phyloP scores from a whole-genome alignment of 2,329 filamentous ascomycete genomes.

The Balansia obtecta region DNA sequence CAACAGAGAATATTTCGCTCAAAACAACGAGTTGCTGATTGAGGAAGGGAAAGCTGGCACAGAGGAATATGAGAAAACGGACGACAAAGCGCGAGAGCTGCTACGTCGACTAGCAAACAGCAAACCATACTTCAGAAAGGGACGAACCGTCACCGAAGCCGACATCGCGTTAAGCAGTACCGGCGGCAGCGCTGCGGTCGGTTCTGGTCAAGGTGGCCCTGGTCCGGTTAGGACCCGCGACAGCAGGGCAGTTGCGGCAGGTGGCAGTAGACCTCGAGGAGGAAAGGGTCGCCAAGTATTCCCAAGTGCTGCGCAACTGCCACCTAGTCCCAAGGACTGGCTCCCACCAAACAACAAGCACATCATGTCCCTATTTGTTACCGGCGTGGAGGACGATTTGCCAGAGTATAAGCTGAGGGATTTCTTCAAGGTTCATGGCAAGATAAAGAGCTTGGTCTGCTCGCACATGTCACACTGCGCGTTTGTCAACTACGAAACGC shows the following conservation, averaged over 20 bases:
- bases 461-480: slow-evolving; percentile 96
- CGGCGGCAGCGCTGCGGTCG: slow-evolving; percentile 36
- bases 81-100: slow-evolving; percentile 89
- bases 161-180: slow-evolving; percentile 22
- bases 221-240: slow-evolving; percentile 72
- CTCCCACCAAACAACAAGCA: slow-evolving; percentile 71
- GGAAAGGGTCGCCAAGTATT: slow-evolving; percentile 43
- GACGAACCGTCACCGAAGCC: slow-evolving; percentile 56
- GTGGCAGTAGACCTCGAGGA: slow-evolving; percentile 34
- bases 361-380: slow-evolving; percentile 88
- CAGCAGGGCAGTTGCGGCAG: slow-evolving; percentile 37
- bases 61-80: slow-evolving; percentile 92
- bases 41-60: slow-evolving; percentile 77
- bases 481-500: slow-evolving; percentile 85
- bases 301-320: slow-evolving; percentile 58
- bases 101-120: slow-evolving; percentile 75
- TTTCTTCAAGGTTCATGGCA: slow-evolving; percentile 80
- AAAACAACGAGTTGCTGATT: slow-evolving; percentile 91
- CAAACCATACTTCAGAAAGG: slow-evolving; percentile 91
- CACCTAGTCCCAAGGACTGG: slow-evolving; percentile 76
- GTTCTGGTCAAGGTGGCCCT: slow-evolving; percentile 47
- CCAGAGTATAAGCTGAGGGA: slow-evolving; percentile 84
- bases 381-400: slow-evolving; percentile 89
- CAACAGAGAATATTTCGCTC: slow-evolving; percentile 94
- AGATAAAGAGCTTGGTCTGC: slow-evolving; percentile 85